Percentiles rank a stretch among this genome's conserved stretches.
These are phyloP conservation scores for Monosporascus sp. DNA, from an alignment of 2,329 filamentous ascomycete genomes.

Conservation along the genomic window DNA sequence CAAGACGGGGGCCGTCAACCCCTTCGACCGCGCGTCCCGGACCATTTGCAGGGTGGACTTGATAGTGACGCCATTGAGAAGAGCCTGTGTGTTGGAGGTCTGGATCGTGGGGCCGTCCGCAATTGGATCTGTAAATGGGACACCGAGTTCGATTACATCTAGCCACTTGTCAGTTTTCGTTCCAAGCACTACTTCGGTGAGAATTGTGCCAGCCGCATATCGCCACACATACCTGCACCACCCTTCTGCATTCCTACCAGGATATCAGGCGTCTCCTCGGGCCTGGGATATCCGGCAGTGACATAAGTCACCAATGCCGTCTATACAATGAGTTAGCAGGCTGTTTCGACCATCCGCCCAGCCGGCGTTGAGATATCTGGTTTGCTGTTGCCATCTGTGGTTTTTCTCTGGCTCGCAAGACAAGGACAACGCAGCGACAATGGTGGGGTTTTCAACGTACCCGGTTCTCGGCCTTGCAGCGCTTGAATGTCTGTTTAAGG, in stretches of 20 bases:
- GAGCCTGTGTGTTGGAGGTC: slow-evolving; percentile 84
- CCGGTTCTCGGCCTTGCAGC: slow-evolving; percentile 54
- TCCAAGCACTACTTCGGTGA: no score
- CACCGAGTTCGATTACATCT: slow-evolving; percentile 94
- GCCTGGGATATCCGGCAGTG: slow-evolving; percentile 84
- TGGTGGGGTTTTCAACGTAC: slow-evolving; percentile 32
- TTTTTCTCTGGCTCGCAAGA: not conserved
- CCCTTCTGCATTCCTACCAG: slow-evolving; percentile 87
- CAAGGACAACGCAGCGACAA: slow-evolving; percentile 1
- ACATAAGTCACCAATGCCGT: slow-evolving; percentile 92
- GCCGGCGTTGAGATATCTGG: not conserved
- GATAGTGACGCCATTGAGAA: slow-evolving; percentile 84
- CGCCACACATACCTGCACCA: slow-evolving; percentile 64
- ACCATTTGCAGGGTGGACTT: slow-evolving; percentile 77
- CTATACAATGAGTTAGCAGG: slow-evolving; percentile 35
- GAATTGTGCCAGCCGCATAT: not conserved
- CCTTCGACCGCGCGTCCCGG: slow-evolving; percentile 68
- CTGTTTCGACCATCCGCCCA: no score
- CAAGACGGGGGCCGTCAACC: slow-evolving; percentile 76
- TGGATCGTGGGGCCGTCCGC: slow-evolving; percentile 97
- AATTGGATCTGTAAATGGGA: slow-evolving; percentile 97
- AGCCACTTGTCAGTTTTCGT: not conserved
- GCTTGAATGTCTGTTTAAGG: slow-evolving; percentile 54
- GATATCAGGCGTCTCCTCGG: slow-evolving; percentile 77
- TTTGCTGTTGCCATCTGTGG: not conserved